These are phyloP conservation scores for Ramichloridium luteum DNA, from an alignment of 2,329 filamentous ascomycete species.

Conservation along the genomic window DNA sequence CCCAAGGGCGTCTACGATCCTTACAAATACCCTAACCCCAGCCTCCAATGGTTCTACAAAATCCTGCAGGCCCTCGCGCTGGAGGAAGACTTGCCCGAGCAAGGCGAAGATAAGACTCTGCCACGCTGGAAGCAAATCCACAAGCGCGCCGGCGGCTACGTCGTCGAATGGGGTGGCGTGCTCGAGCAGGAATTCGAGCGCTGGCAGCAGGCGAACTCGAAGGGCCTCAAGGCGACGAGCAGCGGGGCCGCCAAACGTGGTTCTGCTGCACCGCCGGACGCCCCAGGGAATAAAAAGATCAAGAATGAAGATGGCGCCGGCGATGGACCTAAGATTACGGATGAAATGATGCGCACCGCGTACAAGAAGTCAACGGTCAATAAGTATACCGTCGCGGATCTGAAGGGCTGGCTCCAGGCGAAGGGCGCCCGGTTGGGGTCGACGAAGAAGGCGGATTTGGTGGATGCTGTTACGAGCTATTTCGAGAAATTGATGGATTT, in stretches of 20 bases:
- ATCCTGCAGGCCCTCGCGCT: slow-evolving; percentile 85
- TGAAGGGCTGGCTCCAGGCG: slow-evolving; percentile 22
- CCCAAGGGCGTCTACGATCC: slow-evolving; percentile 79
- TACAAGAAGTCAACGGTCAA: slow-evolving; percentile 33
- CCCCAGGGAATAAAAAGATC: slow-evolving; percentile 30
- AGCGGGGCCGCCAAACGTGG: slow-evolving; percentile 36
- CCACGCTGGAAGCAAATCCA: slow-evolving; percentile 81
- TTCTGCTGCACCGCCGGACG: slow-evolving; percentile 17
- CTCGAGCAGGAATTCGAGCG: slow-evolving; percentile 48
- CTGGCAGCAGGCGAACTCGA: slow-evolving; percentile 24
- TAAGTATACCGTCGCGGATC: slow-evolving; percentile 27
- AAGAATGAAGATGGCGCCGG: slow-evolving; percentile 28
- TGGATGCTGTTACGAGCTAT: slow-evolving; percentile 24
- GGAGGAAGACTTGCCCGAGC: slow-evolving; percentile 75
- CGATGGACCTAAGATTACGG: slow-evolving; percentile 27
- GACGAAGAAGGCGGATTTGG: slow-evolving; percentile 24
- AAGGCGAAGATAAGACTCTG: slow-evolving; percentile 63
- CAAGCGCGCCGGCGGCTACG: slow-evolving; percentile 70
- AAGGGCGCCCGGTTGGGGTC: slow-evolving; percentile 17
- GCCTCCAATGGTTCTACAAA: slow-evolving; percentile 92
- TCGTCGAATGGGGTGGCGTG: slow-evolving; percentile 62
- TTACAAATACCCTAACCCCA: slow-evolving; percentile 68
- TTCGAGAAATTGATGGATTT: slow-evolving; percentile 27
- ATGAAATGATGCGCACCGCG: slow-evolving; percentile 33
- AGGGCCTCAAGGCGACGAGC: slow-evolving; percentile 30